These are phyloP conservation scores for Mitragyna speciosa DNA, from an alignment of 257 asterid species.

Conservation along the genomic window DNA sequence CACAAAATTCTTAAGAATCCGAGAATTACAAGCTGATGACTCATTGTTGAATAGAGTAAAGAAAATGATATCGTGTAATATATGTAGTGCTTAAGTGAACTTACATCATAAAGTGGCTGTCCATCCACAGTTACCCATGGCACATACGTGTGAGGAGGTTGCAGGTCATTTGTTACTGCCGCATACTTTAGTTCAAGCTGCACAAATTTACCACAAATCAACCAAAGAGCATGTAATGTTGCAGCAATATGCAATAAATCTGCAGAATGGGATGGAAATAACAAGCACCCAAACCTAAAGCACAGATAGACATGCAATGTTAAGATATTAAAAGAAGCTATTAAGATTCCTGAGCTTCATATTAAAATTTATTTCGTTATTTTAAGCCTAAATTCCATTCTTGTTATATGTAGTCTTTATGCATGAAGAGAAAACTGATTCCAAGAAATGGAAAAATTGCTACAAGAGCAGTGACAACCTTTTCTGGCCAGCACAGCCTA, in stretches of 20 bases:
- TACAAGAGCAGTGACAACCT: not conserved
- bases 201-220: constrained; percentile 21
- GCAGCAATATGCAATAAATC: not conserved
- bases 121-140: constrained; percentile 94
- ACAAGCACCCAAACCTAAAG: not conserved
- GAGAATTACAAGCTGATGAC: not conserved
- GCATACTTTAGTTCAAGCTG: constrained; percentile 80
- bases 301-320: not conserved
- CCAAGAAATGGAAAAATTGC: not conserved
- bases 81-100: constrained; percentile 20
- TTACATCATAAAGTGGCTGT: constrained; percentile 81
- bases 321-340: not conserved
- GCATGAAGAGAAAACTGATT: not conserved
- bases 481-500: no score
- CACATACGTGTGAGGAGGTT: constrained; percentile 86
- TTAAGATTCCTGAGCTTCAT: not conserved
- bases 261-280: not conserved
- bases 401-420: not conserved
- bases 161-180: constrained; percentile 60
- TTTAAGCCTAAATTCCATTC: not conserved
- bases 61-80: not conserved
- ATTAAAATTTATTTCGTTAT: not conserved
- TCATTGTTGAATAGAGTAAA: not conserved
- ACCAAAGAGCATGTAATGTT: not conserved
- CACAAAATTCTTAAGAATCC: not conserved